A percentile compares a stretch with the other conserved stretches of the same genome.
Conservation (phyloP, 2,329 filamentous ascomycete species). For the Chaetothyriales sp. region DNA sequence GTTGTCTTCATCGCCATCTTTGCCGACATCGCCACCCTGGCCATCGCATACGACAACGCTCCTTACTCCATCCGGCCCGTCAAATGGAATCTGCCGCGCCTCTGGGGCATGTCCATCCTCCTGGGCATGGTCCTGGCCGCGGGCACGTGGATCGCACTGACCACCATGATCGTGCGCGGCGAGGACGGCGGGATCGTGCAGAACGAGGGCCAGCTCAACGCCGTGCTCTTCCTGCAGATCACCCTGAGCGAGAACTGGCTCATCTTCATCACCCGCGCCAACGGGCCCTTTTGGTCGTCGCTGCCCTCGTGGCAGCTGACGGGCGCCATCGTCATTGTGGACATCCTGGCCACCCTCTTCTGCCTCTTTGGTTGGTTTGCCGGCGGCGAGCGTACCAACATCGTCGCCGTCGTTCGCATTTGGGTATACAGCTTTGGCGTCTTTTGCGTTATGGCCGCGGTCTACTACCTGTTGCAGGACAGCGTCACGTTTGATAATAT, state of each 20-base stretch:
- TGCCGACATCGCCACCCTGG: conserved; percentile 78
- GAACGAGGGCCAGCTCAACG: conserved; percentile 70
- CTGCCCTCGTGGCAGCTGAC: conserved; percentile 73
- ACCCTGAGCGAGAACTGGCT: conserved; percentile 89
- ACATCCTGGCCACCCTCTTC: conserved; percentile 74
- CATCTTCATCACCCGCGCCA: conserved; percentile 89
- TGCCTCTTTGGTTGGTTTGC: conserved; percentile 74
- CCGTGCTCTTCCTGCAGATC: conserved; percentile 77
- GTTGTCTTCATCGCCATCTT: conserved; percentile 93
- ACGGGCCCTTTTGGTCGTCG: conserved; percentile 82
- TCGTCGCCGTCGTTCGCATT: conserved; percentile 72
- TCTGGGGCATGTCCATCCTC: conserved; percentile 82
- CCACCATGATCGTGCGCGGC: conserved; percentile 58
- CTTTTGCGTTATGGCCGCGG: conserved; percentile 66
- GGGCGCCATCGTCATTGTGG: conserved; percentile 65
- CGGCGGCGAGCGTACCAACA: conserved; percentile 48
- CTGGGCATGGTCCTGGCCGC: conserved; percentile 67
- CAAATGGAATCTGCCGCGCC: conserved; percentile 89
- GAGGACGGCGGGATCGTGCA: conserved; percentile 71
- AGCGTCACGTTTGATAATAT: conserved; percentile 74
- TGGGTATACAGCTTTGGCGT: conserved; percentile 86
- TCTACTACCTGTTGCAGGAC: conserved; percentile 70
- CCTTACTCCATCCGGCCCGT: conserved; percentile 73
- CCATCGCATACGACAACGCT: conserved; percentile 86
- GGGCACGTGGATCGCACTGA: conserved; percentile 79